Percentiles rank a stretch among this genome's conserved stretches.
Evolutionary conservation across 1,139 yeast species (phyloP).

Genomic region (Yarrowia galli): DNA sequence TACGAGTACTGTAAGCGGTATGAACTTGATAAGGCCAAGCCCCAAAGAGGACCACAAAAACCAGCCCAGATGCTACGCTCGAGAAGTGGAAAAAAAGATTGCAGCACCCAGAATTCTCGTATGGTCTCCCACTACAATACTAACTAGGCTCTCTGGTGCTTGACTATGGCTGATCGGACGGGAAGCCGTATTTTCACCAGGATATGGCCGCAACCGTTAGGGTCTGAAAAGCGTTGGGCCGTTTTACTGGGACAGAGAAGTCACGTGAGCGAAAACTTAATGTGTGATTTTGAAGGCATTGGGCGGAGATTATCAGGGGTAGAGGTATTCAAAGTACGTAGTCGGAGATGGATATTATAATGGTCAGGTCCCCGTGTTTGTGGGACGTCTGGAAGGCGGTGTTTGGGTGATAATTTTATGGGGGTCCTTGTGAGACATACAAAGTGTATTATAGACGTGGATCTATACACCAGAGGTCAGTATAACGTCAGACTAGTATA

Average conservation of each 20-base stretch:
- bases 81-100: too few relatives aligned
- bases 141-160: conserved; percentile 26
- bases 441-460: too few relatives aligned
- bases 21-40: too few relatives aligned
- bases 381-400: neutral
- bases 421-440: too few relatives aligned
- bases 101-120: conserved; percentile 11
- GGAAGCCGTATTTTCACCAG: too few relatives aligned
- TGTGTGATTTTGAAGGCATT: neutral
- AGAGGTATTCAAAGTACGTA: neutral
- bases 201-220: neutral
- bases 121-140: conserved; percentile 29
- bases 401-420: neutral
- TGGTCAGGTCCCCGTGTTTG: neutral
- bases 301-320: too few relatives aligned
- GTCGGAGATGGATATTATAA: neutral
- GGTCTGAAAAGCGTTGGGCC: neutral
- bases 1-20: too few relatives aligned
- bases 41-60: too few relatives aligned
- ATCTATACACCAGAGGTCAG: too few relatives aligned
- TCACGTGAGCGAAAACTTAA: neutral
- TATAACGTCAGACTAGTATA: too few relatives aligned
- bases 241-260: neutral
- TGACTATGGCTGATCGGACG: conserved; percentile 9
- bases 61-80: too few relatives aligned